Conservation (phyloP, 768 basidiomycete species). For the Chalciporus piperatus region DNA sequence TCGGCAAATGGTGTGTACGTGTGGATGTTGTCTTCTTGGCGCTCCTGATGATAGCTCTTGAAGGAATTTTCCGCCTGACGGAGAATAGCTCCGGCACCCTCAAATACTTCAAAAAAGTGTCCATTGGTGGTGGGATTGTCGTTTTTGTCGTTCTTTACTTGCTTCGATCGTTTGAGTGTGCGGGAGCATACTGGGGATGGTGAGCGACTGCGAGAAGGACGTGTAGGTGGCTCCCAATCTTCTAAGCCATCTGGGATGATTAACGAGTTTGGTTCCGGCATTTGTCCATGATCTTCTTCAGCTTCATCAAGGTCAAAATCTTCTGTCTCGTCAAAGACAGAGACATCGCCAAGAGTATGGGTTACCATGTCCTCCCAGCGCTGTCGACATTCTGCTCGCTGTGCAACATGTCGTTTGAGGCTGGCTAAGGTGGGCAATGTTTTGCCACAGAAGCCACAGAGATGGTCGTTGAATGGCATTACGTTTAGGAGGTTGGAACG, state of each 20-base stretch:
- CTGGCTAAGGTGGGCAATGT: background rate
- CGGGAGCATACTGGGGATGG: background rate
- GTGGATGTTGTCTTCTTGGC: background rate
- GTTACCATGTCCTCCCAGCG: background rate
- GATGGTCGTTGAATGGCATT: background rate
- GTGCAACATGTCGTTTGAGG: slow-evolving; percentile 3
- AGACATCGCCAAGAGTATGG: background rate
- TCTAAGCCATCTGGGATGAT: slow-evolving; percentile 7
- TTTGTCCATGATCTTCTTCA: too few relatives aligned
- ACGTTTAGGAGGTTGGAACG: background rate
- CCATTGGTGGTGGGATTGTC: too few relatives aligned
- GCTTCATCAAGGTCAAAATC: background rate
- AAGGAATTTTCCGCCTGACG: background rate
- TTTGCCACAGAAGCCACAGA: slow-evolving; percentile 2
- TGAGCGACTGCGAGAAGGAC: background rate
- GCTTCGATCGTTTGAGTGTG: background rate
- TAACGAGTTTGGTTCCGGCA: too few relatives aligned
- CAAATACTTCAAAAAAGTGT: background rate
- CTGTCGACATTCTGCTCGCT: background rate
- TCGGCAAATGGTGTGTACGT: slow-evolving; percentile 25
- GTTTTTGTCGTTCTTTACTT: background rate
- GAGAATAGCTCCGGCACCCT: background rate
- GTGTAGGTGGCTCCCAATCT: slow-evolving; percentile 32
- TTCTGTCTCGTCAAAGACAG: background rate
- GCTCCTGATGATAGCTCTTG: background rate